phyloP scores from a whole-genome alignment of 352 stramenopile genomes.

The Pythium folliculosum region DNA sequence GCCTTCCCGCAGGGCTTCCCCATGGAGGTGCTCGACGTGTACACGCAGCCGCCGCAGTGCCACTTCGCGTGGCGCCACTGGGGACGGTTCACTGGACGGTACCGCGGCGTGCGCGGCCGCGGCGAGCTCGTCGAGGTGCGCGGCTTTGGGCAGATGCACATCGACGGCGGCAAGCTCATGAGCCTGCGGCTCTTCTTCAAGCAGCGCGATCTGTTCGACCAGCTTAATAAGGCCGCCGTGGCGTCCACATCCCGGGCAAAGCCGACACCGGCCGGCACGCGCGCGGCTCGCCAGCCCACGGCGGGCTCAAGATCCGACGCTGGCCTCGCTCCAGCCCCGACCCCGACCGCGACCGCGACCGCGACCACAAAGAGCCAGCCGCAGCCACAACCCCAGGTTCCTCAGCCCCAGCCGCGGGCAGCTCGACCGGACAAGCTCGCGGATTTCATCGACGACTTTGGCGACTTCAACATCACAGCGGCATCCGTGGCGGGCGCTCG shows the following conservation, averaged over 20 bases:
- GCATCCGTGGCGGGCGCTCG: neutral
- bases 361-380: neutral
- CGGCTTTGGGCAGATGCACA: slow-evolving; percentile 71
- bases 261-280: slow-evolving; percentile 14
- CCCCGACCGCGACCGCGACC: neutral
- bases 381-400: neutral
- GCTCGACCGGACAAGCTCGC: slow-evolving; percentile 14
- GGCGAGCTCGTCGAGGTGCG: slow-evolving; percentile 59
- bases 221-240: slow-evolving; percentile 37
- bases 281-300: slow-evolving; percentile 2
- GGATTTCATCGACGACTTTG: slow-evolving; percentile 18
- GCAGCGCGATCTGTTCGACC: slow-evolving; percentile 52
- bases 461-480: neutral
- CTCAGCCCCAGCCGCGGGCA: neutral
- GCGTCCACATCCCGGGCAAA: neutral
- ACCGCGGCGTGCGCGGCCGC: slow-evolving; percentile 62
- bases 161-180: slow-evolving; percentile 53
- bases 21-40: slow-evolving; percentile 80
- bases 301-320: slow-evolving; percentile 13
- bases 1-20: slow-evolving; percentile 76
- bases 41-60: slow-evolving; percentile 70
- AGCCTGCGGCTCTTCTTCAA: slow-evolving; percentile 72
- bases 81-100: slow-evolving; percentile 69
- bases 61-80: slow-evolving; percentile 85
- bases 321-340: neutral